These are phyloP conservation scores for Hypomyces rosellus DNA, from an alignment of 2,329 filamentous ascomycete species.

Conservation along the genomic window DNA sequence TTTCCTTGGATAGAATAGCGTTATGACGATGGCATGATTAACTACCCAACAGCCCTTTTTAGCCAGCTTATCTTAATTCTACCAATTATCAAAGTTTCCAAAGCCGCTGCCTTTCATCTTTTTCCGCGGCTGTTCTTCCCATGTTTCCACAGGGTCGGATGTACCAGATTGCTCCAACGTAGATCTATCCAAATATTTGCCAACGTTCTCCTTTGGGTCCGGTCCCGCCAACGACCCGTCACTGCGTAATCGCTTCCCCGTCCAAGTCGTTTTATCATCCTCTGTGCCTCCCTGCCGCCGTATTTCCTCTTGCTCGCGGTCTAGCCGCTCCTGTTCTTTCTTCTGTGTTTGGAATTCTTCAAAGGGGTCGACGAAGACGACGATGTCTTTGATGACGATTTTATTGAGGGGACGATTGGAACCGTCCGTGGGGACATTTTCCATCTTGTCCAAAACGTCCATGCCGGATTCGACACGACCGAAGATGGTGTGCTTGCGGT, in stretches of 20 bases:
- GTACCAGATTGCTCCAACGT: constrained; percentile 45
- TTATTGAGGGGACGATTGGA: constrained; percentile 69
- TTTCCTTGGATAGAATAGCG: background rate
- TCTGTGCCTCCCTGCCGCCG: constrained; percentile 64
- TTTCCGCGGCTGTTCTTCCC: constrained; percentile 63
- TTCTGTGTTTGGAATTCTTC: constrained; percentile 82
- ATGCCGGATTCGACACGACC: constrained; percentile 73
- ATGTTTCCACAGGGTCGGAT: constrained; percentile 56
- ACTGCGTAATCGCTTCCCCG: constrained; percentile 76
- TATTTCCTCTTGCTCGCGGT: constrained; percentile 55
- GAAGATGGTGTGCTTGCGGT: constrained; percentile 97
- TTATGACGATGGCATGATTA: background rate
- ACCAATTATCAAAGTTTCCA: constrained; percentile 95
- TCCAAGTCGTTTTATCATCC: constrained; percentile 91
- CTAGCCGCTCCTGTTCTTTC: constrained; percentile 53
- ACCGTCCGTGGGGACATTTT: constrained; percentile 69
- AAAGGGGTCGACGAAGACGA: constrained; percentile 90
- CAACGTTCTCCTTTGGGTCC: constrained; percentile 45
- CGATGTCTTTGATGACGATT: constrained; percentile 73
- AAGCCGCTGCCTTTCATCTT: constrained; percentile 75
- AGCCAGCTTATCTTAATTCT: constrained; percentile 17
- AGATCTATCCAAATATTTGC: constrained; percentile 74
- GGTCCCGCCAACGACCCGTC: constrained; percentile 52
- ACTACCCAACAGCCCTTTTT: background rate
- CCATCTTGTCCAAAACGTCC: constrained; percentile 67